Evolutionary conservation across 306 rosid species (phyloP).

Genomic region (Corylus heterophylla): DNA sequence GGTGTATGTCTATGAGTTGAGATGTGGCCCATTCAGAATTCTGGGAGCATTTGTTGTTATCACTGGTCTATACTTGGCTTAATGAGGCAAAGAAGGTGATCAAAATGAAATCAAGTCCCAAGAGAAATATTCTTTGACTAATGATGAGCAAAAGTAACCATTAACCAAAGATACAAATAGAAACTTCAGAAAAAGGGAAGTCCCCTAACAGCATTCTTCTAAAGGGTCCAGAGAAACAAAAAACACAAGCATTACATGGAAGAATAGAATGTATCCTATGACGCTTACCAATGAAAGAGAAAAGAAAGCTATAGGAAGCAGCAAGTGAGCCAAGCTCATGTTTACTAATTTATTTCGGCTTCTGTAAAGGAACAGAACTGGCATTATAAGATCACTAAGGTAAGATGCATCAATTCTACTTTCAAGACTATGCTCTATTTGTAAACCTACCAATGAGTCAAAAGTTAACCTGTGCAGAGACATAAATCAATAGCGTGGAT

Average conservation of each 20-base stretch:
- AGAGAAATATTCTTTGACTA: constrained; percentile 6
- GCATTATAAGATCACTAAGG: too few relatives aligned
- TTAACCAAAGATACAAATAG: constrained; percentile 2
- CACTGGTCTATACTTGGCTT: constrained; percentile 38
- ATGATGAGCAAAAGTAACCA: constrained; percentile 23
- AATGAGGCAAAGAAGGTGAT: constrained; percentile 49
- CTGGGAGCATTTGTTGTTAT: constrained; percentile 45
- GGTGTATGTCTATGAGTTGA: not conserved
- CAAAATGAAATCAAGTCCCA: constrained; percentile 20
- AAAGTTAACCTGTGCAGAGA: too few relatives aligned
- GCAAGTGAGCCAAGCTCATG: not conserved
- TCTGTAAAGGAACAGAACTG: not conserved
- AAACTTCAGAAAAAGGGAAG: constrained; percentile 19
- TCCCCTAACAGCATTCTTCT: not conserved
- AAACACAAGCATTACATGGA: not conserved
- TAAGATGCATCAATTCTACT: too few relatives aligned
- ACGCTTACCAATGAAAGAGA: not conserved
- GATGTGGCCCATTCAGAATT: constrained; percentile 32
- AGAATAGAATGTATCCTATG: not conserved
- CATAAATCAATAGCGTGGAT: too few relatives aligned
- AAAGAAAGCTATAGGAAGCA: not conserved
- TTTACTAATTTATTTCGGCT: not conserved
- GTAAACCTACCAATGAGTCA: not conserved
- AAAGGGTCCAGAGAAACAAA: not conserved
- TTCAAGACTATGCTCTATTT: not conserved